These are phyloP conservation scores for Kwoniella shivajii DNA, from an alignment of 1,284 basidiomycete genomes.

Conservation along the genomic window DNA sequence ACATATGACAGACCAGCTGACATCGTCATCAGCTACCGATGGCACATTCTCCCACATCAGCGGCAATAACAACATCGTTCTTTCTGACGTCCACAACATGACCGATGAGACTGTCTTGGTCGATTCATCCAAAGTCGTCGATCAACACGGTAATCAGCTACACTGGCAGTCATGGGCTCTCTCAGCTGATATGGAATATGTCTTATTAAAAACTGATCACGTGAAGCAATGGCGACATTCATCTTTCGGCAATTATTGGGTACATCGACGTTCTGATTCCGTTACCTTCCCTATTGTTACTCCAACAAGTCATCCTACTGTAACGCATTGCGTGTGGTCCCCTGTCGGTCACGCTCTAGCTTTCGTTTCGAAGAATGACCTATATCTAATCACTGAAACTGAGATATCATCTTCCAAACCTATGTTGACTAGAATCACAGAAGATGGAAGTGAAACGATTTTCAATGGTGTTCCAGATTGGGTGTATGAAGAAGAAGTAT, in stretches of 20 bases:
- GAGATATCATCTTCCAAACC: constrained; percentile 27
- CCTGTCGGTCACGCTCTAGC: constrained; percentile 78
- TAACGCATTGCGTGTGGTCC: constrained; percentile 80
- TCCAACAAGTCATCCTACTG: constrained; percentile 63
- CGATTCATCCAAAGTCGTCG: constrained; percentile 33
- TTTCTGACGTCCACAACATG: constrained; percentile 71
- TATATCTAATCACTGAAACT: constrained; percentile 69
- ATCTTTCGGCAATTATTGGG: constrained; percentile 82
- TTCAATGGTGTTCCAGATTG: constrained; percentile 96
- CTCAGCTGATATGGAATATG: constrained; percentile 82
- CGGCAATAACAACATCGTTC: constrained; percentile 65
- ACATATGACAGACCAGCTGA: neutral
- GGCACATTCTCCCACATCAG: constrained; percentile 74
- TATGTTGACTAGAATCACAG: constrained; percentile 69
- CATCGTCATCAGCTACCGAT: constrained; percentile 65
- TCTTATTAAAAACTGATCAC: constrained; percentile 74
- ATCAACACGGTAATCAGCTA: constrained; percentile 59
- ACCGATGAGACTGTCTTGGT: constrained; percentile 41
- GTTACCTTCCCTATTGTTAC: constrained; percentile 70
- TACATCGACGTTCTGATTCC: constrained; percentile 67
- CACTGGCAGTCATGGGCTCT: constrained; percentile 69
- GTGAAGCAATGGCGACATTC: constrained; percentile 93
- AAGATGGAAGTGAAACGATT: constrained; percentile 74
- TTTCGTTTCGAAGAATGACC: constrained; percentile 77
- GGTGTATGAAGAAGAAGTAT: constrained; percentile 95